Evolutionary conservation across 106 monocot genomes (phyloP), one percentile per base, ranked within the genome.

Genomic region (Cymbidium sinense): DNA sequence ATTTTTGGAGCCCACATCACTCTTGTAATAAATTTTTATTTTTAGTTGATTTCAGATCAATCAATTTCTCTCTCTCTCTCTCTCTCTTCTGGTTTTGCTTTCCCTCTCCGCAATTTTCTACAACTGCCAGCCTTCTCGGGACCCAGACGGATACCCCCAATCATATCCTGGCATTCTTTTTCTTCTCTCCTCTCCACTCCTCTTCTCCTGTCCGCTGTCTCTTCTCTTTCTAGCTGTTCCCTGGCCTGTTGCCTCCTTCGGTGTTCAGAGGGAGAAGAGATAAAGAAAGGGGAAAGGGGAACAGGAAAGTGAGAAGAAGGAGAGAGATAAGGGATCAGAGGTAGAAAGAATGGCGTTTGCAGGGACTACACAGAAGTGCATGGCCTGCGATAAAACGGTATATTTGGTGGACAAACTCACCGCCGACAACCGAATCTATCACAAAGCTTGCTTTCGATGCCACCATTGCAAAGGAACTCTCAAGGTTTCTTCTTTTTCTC

Each of bases 371-470:
- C 84, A 88, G 67, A 95, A 92, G 55, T 95, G 95, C 86, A 91
- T 65, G 54, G 91, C 87, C 0, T 95, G 95, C 76, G 81, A 85
- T 9, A 95, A 92, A 88, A 95, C 92, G 74, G 95, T 95, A 61
- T 95, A 95, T 74, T 81, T 95, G 65, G 95, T 95, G 23, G 95
- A 95, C 80, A 88, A 92, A 85, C 86, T 95, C 77, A 88, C 95
- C 34, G 92, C 95, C 31, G 95, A 95, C 77, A 90, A 90, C 83
- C 72, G 92, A 15, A 61, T 92, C 73, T 95, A 82, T 74, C 95
- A 95, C 76, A 95, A 92, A 88, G 86, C 95, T 75, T 95, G 95
- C 85, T 95, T 95, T 76, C 79, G 95, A 7, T 95, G 95, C 86
- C 95, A 95, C 84, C 95, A 95, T 81, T 95, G 95, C 88, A 92